Conservation (phyloP, 108 stramenopile species). For the Mediolabrus comicus region DNA sequence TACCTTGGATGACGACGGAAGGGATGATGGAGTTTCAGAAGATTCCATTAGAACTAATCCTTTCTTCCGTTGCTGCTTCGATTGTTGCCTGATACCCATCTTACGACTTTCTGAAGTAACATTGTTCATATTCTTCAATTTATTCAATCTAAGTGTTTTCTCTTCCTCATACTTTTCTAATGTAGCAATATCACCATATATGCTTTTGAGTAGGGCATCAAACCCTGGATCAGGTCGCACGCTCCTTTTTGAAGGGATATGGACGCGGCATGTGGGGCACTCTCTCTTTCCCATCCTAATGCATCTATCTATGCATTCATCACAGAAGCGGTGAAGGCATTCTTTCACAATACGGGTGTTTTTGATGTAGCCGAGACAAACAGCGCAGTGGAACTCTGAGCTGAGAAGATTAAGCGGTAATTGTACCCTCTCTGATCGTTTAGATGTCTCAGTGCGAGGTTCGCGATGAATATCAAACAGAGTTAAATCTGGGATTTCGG, state of each 20-base stretch:
- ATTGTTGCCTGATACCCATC: conserved; percentile 31
- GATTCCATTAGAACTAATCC: background rate
- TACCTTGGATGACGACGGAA: conserved; percentile 5
- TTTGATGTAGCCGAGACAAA: conserved; percentile 60
- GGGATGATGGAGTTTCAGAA: background rate
- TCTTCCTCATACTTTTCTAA: conserved; percentile 47
- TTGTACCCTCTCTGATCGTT: conserved; percentile 17
- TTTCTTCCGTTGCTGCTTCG: conserved; percentile 8
- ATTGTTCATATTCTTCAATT: conserved; percentile 38
- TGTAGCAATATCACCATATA: conserved; percentile 50
- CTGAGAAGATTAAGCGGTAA: conserved; percentile 20
- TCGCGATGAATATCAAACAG: conserved; percentile 57
- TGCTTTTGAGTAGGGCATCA: conserved; percentile 50
- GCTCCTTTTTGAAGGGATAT: conserved; percentile 53
- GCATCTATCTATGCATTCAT: conserved; percentile 63
- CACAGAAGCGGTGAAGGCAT: conserved; percentile 73
- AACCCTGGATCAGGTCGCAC: conserved; percentile 54
- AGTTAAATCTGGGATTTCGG: conserved; percentile 49
- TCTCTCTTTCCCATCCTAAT: conserved; percentile 56
- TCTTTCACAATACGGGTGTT: conserved; percentile 61
- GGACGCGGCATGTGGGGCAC: conserved; percentile 60
- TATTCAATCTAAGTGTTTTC: conserved; percentile 27
- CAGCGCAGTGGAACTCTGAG: conserved; percentile 55
- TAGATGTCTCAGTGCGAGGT: conserved; percentile 26
- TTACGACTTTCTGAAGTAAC: conserved; percentile 29